Evolutionary conservation across 2,329 filamentous ascomycete species (phyloP).

Genomic region (Aspergillaceae sp.): DNA sequence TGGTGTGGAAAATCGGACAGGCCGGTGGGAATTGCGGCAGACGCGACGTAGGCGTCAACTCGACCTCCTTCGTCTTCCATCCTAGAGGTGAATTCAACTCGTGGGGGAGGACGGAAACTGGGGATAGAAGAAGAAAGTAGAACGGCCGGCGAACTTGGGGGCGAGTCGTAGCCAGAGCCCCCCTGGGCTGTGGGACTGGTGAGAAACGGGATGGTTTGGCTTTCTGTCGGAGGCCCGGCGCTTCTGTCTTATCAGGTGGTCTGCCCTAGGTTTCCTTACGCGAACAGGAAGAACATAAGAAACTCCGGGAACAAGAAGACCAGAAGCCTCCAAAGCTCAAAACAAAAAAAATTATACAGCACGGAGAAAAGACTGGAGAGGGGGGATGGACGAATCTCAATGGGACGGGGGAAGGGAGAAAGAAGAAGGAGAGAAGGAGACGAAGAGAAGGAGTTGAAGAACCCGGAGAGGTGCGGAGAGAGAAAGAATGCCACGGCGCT

Average conservation of each 20-base stretch:
- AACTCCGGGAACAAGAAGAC: not conserved
- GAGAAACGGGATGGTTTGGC: not conserved
- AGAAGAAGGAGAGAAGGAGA: constrained; percentile 4
- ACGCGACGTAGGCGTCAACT: constrained; percentile 17
- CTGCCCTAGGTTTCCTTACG: not conserved
- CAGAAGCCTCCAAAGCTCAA: not conserved
- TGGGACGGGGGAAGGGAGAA: constrained; percentile 1
- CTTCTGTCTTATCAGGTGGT: not conserved
- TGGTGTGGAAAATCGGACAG: constrained; percentile 19
- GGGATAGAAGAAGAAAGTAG: not conserved
- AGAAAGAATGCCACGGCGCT: not conserved
- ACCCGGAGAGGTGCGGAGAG: constrained; percentile 1
- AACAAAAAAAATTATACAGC: not conserved
- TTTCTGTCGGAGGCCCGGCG: not conserved
- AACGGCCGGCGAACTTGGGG: not conserved
- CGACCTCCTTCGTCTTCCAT: not conserved
- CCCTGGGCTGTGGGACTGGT: constrained; percentile 4
- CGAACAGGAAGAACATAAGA: not conserved
- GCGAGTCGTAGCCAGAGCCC: not conserved
- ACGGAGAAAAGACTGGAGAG: not conserved
- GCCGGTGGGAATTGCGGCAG: constrained; percentile 22
- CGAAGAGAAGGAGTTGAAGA: constrained; percentile 3
- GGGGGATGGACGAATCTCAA: not conserved
- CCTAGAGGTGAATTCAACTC: not conserved
- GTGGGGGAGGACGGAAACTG: too few relatives aligned